phyloP scores from a whole-genome alignment of 1,139 yeast genomes.

The Debaryomycetaceae sp. region DNA sequence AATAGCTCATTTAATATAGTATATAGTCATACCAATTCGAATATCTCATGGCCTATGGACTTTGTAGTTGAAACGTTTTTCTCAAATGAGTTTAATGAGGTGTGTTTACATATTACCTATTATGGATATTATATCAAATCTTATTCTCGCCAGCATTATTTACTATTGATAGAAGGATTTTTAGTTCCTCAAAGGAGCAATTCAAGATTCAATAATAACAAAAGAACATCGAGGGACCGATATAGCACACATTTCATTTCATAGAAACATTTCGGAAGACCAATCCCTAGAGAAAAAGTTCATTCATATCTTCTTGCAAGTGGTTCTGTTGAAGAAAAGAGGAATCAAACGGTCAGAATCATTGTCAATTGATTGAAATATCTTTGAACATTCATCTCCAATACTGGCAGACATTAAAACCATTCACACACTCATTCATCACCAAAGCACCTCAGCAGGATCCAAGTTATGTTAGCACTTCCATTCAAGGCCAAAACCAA shows the following conservation, averaged over 20 bases:
- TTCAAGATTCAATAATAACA: neutral
- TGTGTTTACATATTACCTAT: neutral
- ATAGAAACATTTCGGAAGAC: neutral
- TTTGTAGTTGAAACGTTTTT: neutral
- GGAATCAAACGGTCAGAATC: neutral
- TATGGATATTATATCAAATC: neutral
- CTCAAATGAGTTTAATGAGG: neutral
- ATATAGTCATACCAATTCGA: neutral
- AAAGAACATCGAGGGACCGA: neutral
- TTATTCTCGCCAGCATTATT: neutral
- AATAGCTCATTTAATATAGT: slow-evolving; percentile 5
- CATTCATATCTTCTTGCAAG: neutral
- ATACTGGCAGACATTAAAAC: neutral
- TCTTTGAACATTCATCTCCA: neutral
- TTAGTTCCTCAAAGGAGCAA: neutral
- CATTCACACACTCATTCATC: neutral
- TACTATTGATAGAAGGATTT: neutral
- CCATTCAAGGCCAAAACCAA: slow-evolving; percentile 77
- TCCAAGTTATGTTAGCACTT: slow-evolving; percentile 22
- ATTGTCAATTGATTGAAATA: neutral
- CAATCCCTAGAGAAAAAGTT: neutral
- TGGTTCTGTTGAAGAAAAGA: neutral
- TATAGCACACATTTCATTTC: neutral
- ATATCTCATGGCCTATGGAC: neutral
- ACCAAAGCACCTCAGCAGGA: neutral